Conservation (phyloP, 805 yeast genomes). For the Lipomyces sp. region DNA sequence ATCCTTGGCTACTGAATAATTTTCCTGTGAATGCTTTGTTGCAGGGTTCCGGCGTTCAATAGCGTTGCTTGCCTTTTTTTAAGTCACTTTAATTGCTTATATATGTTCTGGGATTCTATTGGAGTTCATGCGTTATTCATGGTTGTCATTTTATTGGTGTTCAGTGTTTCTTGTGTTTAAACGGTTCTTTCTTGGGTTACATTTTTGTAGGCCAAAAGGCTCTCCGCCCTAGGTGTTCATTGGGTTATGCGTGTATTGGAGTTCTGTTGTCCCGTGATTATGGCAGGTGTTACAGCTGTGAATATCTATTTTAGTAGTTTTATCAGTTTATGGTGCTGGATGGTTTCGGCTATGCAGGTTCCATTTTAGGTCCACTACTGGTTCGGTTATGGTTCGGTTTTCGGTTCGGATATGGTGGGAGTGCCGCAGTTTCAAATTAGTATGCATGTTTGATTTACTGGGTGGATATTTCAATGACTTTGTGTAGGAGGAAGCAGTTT, state of each 20-base stretch:
- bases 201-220: neutral
- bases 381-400: neutral
- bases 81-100: neutral
- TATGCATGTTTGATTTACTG: neutral
- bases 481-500: neutral
- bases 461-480: neutral
- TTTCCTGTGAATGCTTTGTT: neutral
- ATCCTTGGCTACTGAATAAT: neutral
- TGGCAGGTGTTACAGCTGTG: neutral
- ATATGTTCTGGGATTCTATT: neutral
- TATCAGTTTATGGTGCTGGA: neutral
- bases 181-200: neutral
- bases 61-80: neutral
- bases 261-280: neutral
- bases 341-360: neutral
- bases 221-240: constrained; percentile 1
- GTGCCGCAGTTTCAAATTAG: neutral
- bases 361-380: neutral
- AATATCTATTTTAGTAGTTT: neutral
- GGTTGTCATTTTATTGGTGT: neutral
- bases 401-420: neutral
- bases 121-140: neutral
- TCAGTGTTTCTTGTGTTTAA: neutral
- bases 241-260: constrained; percentile 2
- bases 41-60: constrained; percentile 1